These are phyloP conservation scores for Volvox carteri DNA, from an alignment of 163 green algal species.

Conservation along the genomic window DNA sequence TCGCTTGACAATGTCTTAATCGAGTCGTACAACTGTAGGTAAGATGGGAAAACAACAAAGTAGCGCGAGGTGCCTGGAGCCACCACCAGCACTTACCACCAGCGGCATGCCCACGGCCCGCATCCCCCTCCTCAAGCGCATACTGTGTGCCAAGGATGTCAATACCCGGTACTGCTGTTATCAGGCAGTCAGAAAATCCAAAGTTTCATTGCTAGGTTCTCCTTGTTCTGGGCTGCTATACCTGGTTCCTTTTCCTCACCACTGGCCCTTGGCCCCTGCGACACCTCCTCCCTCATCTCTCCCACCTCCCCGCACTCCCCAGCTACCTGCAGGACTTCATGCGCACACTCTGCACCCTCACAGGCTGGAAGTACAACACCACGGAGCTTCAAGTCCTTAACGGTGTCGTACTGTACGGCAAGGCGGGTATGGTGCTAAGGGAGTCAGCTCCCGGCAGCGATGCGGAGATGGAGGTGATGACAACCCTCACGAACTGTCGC, in stretches of 20 bases:
- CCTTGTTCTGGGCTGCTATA: too few relatives aligned
- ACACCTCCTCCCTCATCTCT: too few relatives aligned
- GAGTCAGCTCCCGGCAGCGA: neutral
- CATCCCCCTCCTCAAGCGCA: too few relatives aligned
- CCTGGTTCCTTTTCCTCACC: neutral
- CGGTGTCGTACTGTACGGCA: conserved; percentile 27
- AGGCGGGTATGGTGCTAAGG: neutral
- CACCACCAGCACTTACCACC: too few relatives aligned
- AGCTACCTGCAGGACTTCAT: conserved; percentile 13
- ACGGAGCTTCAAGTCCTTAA: conserved; percentile 23
- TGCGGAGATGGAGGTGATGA: neutral
- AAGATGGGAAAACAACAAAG: too few relatives aligned
- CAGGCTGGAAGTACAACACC: conserved; percentile 12
- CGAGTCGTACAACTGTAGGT: conserved; percentile 21
- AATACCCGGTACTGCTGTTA: too few relatives aligned
- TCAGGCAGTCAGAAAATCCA: too few relatives aligned
- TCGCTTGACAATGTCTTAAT: neutral
- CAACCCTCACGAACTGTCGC: neutral
- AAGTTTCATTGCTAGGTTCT: too few relatives aligned
- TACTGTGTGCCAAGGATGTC: too few relatives aligned
- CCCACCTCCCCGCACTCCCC: neutral
- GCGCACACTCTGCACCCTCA: neutral
- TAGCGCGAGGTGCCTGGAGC: too few relatives aligned
- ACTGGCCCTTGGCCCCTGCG: neutral
- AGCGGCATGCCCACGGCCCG: too few relatives aligned